Conservation (phyloP, 441 rosid genomes). For the Pelargonium cotyledonis region DNA sequence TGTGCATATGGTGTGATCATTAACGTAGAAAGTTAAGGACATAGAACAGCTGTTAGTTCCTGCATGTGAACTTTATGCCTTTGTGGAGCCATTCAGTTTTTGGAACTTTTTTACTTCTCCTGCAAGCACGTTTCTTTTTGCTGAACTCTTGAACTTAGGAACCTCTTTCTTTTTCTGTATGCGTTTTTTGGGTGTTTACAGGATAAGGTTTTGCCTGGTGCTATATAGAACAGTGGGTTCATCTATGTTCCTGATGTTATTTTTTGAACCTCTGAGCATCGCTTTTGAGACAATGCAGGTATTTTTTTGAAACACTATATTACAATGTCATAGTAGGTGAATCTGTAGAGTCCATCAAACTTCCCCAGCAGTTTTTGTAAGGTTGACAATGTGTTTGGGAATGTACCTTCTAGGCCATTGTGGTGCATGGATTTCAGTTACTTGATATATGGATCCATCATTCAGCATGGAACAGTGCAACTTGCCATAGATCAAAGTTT, state of each 20-base stretch:
- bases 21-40: too few species aligned
- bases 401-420: slow-evolving; percentile 53
- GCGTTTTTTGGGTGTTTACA: slow-evolving; percentile 31
- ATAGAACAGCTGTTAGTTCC: not conserved
- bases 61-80: not conserved
- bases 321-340: not conserved
- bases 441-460: slow-evolving; percentile 90
- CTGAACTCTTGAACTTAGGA: not conserved
- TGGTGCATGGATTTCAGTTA: slow-evolving; percentile 94
- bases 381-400: slow-evolving; percentile 16
- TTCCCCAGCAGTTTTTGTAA: not conserved
- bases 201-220: slow-evolving; percentile 70
- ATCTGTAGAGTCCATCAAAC: slow-evolving; percentile 6
- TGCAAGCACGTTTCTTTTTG: not conserved
- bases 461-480: slow-evolving; percentile 49
- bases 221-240: slow-evolving; percentile 53
- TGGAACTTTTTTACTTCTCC: not conserved
- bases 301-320: slow-evolving; percentile 16
- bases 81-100: not conserved
- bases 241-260: slow-evolving; percentile 68
- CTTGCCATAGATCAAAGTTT: slow-evolving; percentile 62
- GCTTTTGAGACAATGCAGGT: slow-evolving; percentile 99
- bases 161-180: not conserved
- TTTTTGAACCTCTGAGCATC: slow-evolving; percentile 93
- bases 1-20: not conserved